Base-by-base conservation (phyloP, 169 alveolate genomes). In the Neospora caninum region DNA sequence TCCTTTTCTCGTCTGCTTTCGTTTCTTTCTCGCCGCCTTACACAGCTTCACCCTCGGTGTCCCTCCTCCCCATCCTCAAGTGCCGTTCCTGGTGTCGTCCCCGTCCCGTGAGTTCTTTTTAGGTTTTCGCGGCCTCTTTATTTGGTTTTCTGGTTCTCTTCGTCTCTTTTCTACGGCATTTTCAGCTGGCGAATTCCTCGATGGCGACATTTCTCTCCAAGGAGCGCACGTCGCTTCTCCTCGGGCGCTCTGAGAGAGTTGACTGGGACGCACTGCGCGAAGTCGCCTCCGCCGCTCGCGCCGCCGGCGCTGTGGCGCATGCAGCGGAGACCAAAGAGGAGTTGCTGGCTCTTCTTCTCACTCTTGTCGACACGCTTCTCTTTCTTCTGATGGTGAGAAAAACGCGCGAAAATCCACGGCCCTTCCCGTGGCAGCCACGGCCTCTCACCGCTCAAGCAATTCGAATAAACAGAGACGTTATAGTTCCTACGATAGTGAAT, bases 111-210 rank as follows among this genome's bases (percentile, higher is more conserved):
- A 1, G 43, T 4, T 36, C 45, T 73, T 6, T 36, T 73, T 9
- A 4, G 22, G 2, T 34, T 29, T 64, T 64, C 31, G 31, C 25
- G 31, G n/a, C 13, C 58, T 49, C 13, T 4, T 16, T 1, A 64
- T 16, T 27, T 64, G 16, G 7, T 22, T 29, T 13, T 18, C n/a
- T n/a, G 16, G 45, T 2, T 29, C 25, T 6, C 31, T 64, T 64
- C 20, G 7, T 22, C 73, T 27, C n/a, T 64, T 64, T 64, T 64
- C 31, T 22, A 4, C 73, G 16, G 25, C 34, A 64, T 43, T 82
- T 82, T 38, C 67, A 88, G 83, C 92, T 88, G 0, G 92, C 92
- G 18, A 88, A 88, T 45, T 88, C 92, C 31, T 88, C 92, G 54
- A 38, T 88, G 92, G 92, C 92, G 22, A 39, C 92, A 25, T 88